Evolutionary conservation across 345 rosid species (phyloP), one percentile per base, ranked within the genome.

Genomic region (Fremontodendron californicum): DNA sequence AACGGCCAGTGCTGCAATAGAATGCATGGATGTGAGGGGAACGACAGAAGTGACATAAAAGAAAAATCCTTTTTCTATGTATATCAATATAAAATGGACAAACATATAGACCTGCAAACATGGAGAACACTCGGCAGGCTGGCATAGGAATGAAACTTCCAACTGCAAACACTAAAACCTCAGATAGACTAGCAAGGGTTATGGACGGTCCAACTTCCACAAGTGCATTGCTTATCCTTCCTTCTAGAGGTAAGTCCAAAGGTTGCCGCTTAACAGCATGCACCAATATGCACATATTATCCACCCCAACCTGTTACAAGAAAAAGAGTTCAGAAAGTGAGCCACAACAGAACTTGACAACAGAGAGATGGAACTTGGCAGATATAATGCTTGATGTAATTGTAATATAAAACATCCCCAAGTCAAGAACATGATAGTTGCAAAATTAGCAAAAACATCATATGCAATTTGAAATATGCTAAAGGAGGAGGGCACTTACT

Each of bases 131-230:
- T 80, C 97, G 92, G 79, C 97, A 94, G 40, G 99, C 99, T 48
- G 99, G 99, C 99, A 95, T 95, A 43, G 94, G 94, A 33, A 92
- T 92, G 78, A 90, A 95, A 85, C 90, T 92, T 79, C 98, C 99
- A 82, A 92, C 98, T 45, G 99, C 98, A 89, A 95, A 95, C 73
- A 97, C 99, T 82, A 92, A 77, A 81, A 93, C 94, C 82, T 95
- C 99, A 13, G 97, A 86, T 76, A 93, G 83, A 87, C 98, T 95
- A 78, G 99, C 99, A 80, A 95, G 98, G 60, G 99, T 95, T 72
- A 95, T 95, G 31, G 98, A 95, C 80, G 99, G 99, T 65, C 99
- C 99, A 84, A 93, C 99, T 85, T 93, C 99, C 78, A 93, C 94
- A 42, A 95, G 98, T 54, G 98, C 98, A 79, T 93, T 89, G 92